Base-by-base conservation (phyloP, 1,284 basidiomycete genomes). In the Marasmius oreades region DNA sequence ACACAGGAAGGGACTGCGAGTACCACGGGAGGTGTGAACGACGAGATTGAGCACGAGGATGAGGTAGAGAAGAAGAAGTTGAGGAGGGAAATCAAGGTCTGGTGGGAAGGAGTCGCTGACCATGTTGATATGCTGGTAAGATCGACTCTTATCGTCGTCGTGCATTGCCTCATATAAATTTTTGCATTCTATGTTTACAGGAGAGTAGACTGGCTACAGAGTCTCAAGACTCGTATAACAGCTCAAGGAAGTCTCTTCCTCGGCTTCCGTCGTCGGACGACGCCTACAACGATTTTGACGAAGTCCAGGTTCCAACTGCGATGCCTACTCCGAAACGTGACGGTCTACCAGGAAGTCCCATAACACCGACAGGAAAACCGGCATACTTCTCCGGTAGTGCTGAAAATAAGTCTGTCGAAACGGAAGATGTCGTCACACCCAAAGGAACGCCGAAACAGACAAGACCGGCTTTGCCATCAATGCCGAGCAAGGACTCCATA, bases 81-180 rank as follows among this genome's bases (percentile, higher is more conserved):
- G 18, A 69, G 83, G 56, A 70, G 73, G 51, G 83, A 89, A 66
- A 88, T 89, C 55, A 78, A 75, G 64, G 63, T 62, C 33, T 88
- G 84, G 82, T 89, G 85, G 85, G 80, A 83, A 63, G 76, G 77
- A 14, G 68, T 88, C 14, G 73, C 79, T 0, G 80, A 82, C 55
- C 77, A 83, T 66, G 72, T 89, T 59, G 82, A 85, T 61, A 73
- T 76, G 60, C 68, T 89, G 58, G 85, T 85, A 60, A 48, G 82
- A 70, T 36, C 24, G 5, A 44, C 50, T 14, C 43, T 4, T 31
- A 10, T 31, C 28, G 28, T 10, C 28, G 10, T 5, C 10, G 28
- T 31, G 28, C 28, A 10, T 31, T 5, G 4, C 28, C 54, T 48
- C 24, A 55, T 39, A 53, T 6, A 45, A 47, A 55, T 43, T 36